phyloP scores from a whole-genome alignment of 1,284 basidiomycete genomes.

The Leccinum holopus region DNA sequence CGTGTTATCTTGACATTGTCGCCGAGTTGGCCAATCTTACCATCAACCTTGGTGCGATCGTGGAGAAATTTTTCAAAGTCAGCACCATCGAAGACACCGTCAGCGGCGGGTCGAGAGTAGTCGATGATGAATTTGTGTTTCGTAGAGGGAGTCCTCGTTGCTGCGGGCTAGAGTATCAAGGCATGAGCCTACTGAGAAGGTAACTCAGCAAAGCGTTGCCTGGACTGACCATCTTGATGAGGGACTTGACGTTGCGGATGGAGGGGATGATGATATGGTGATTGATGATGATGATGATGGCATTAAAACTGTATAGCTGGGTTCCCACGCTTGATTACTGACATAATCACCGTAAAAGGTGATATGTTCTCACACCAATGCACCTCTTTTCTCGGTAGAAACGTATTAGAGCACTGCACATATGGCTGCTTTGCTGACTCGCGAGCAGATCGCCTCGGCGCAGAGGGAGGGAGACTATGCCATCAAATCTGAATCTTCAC shows the following conservation, averaged over 20 bases:
- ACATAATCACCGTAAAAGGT: conserved; percentile 21
- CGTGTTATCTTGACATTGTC: conserved; percentile 80
- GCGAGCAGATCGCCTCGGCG: conserved; percentile 66
- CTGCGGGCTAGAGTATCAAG: conserved; percentile 53
- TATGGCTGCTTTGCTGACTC: conserved; percentile 49
- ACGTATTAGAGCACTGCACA: neutral
- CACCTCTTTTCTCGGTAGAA: neutral
- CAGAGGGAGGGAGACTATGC: conserved; percentile 76
- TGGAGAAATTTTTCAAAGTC: conserved; percentile 93
- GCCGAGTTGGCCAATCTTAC: conserved; percentile 83
- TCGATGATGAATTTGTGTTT: conserved; percentile 95
- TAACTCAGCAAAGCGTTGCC: conserved; percentile 83
- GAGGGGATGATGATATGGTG: neutral
- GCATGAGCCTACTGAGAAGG: conserved; percentile 89
- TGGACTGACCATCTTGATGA: conserved; percentile 67
- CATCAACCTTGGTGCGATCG: conserved; percentile 88
- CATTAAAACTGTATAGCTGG: conserved; percentile 44
- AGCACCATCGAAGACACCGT: conserved; percentile 89
- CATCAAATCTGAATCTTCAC: conserved; percentile 76
- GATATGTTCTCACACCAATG: conserved; percentile 7
- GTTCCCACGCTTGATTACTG: conserved; percentile 21
- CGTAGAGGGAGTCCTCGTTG: conserved; percentile 63
- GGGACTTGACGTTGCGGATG: conserved; percentile 10
- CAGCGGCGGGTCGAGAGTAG: conserved; percentile 89
- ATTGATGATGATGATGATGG: conserved; percentile 10